Evolutionary conservation across 441 rosid species (phyloP).

Genomic region (Erodium trifolium): DNA sequence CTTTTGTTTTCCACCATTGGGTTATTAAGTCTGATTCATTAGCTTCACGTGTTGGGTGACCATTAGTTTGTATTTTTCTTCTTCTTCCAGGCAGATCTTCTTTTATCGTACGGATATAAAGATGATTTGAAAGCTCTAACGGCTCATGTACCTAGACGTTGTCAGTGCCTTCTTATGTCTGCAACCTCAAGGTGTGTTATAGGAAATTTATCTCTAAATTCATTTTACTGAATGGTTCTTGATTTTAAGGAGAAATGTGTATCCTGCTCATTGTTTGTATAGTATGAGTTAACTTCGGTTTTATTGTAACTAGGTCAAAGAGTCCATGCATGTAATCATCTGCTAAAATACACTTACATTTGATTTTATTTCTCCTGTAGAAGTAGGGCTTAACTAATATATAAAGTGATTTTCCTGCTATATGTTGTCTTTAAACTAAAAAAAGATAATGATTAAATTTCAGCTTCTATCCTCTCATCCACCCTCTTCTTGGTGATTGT

Average conservation of each 20-base stretch:
- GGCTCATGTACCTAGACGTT: slow-evolving; percentile 65
- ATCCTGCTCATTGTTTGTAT: background rate
- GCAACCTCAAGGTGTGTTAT: slow-evolving; percentile 77
- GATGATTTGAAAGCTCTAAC: slow-evolving; percentile 81
- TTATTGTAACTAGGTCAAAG: background rate
- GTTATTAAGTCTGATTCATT: background rate
- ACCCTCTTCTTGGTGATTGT: background rate
- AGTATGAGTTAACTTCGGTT: background rate
- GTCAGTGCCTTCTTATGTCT: slow-evolving; percentile 95
- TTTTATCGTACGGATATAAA: slow-evolving; percentile 84
- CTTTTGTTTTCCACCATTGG: background rate
- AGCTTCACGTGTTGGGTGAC: background rate
- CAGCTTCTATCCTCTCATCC: background rate
- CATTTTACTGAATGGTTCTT: background rate
- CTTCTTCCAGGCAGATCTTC: slow-evolving; percentile 77
- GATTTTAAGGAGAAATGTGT: background rate
- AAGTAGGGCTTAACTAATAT: background rate
- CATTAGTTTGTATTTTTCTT: slow-evolving; percentile 20
- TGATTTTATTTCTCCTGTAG: too few relatives aligned
- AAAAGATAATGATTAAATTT: background rate
- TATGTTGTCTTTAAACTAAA: background rate
- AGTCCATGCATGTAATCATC: too few relatives aligned
- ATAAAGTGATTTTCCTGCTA: background rate
- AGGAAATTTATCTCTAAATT: background rate
- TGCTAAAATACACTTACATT: too few relatives aligned